Evolutionary conservation across 2,329 filamentous ascomycete species (phyloP).

Genomic region (Exophiala aquamarina): DNA sequence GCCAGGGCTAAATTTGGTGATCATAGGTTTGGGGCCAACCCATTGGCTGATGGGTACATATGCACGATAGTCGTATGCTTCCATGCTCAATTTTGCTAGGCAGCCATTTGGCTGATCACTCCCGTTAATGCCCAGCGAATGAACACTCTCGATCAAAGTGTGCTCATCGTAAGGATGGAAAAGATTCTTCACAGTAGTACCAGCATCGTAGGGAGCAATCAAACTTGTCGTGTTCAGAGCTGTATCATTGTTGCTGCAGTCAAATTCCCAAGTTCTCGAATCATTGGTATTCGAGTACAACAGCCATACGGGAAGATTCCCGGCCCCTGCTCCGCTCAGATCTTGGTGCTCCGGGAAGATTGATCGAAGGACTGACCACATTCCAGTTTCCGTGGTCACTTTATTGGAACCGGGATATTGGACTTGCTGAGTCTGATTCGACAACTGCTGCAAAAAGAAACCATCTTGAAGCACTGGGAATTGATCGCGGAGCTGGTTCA

Average conservation of each 20-base stretch:
- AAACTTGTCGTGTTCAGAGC: slow-evolving; percentile 42
- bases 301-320: slow-evolving; percentile 45
- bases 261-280: slow-evolving; percentile 55
- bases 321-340: slow-evolving; percentile 35
- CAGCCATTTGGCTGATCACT: slow-evolving; percentile 56
- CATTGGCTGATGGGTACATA: slow-evolving; percentile 57
- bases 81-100: slow-evolving; percentile 52
- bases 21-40: slow-evolving; percentile 53
- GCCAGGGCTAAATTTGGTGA: slow-evolving; percentile 61
- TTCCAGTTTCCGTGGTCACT: slow-evolving; percentile 55
- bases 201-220: slow-evolving; percentile 55
- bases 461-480: slow-evolving; percentile 63
- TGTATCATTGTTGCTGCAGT: slow-evolving; percentile 51
- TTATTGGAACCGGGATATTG: slow-evolving; percentile 54
- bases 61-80: slow-evolving; percentile 59
- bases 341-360: slow-evolving; percentile 54
- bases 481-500: slow-evolving; percentile 59
- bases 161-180: slow-evolving; percentile 63
- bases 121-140: slow-evolving; percentile 49
- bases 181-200: slow-evolving; percentile 60
- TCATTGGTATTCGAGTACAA: slow-evolving; percentile 48
- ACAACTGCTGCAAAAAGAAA: slow-evolving; percentile 55
- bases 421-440: slow-evolving; percentile 55
- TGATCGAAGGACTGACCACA: slow-evolving; percentile 61
- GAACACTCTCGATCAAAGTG: slow-evolving; percentile 48